A percentile compares a stretch with the other conserved stretches of the same genome.
These are phyloP conservation scores for Leccinellum albellum DNA, from an alignment of 768 basidiomycete genomes.

Conservation along the genomic window DNA sequence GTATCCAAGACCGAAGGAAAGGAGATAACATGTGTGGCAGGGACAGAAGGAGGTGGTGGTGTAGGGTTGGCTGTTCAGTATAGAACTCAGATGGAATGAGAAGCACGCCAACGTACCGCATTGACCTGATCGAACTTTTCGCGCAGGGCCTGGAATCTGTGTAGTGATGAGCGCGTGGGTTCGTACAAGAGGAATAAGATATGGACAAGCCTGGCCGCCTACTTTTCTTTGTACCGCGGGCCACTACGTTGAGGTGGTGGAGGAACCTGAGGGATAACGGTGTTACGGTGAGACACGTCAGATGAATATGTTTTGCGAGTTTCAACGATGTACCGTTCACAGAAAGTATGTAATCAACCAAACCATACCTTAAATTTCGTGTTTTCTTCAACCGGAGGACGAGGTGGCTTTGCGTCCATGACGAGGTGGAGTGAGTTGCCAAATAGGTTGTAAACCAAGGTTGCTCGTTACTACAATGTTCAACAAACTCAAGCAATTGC, in stretches of 20 bases:
- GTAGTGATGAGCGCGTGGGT: neutral
- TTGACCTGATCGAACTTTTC: conserved; percentile 34
- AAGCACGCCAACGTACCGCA: conserved; percentile 19
- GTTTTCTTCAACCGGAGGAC: conserved; percentile 19
- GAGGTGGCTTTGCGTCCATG: conserved; percentile 20
- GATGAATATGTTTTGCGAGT: neutral
- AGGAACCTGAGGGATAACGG: conserved; percentile 8
- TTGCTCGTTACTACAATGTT: neutral
- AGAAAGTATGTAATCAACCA: neutral
- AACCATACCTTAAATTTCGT: conserved; percentile 23
- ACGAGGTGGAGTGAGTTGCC: neutral
- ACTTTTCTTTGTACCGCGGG: conserved; percentile 33
- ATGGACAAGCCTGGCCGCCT: neutral
- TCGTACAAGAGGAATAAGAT: neutral
- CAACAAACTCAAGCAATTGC: neutral
- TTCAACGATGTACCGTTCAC: neutral
- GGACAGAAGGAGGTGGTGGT: neutral
- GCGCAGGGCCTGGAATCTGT: conserved; percentile 28
- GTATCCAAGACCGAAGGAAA: neutral
- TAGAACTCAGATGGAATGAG: neutral
- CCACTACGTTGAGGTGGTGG: conserved; percentile 16
- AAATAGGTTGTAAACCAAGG: neutral
- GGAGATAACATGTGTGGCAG: neutral
- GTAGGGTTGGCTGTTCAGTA: neutral
- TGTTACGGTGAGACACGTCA: neutral